Evolutionary conservation across 2,329 filamentous ascomycete genomes (phyloP).

Genomic region (Monosporascus ibericus): DNA sequence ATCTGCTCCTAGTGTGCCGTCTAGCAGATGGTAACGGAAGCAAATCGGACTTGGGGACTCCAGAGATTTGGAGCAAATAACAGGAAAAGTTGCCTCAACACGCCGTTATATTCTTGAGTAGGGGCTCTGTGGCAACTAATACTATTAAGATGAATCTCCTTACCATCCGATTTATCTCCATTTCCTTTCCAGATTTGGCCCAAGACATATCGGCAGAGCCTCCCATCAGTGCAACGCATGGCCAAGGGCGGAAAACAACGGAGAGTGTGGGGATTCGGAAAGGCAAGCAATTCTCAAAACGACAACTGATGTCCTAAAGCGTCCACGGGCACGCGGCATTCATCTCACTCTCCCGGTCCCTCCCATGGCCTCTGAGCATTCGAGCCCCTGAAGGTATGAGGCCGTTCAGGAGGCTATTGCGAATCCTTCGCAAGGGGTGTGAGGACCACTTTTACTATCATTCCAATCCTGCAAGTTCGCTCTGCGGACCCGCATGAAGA

Average conservation of each 20-base stretch:
- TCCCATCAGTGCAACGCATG: constrained; percentile 2
- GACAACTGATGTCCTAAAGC: constrained; percentile 8
- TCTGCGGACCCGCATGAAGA: constrained; percentile 1
- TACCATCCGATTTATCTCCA: constrained; percentile 7
- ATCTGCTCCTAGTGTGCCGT: neutral
- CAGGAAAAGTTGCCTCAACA: constrained; percentile 6
- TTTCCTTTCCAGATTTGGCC: constrained; percentile 13
- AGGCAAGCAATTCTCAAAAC: constrained; percentile 21
- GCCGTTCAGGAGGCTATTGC: neutral
- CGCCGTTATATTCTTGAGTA: constrained; percentile 4
- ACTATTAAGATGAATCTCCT: constrained; percentile 8
- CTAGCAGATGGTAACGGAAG: neutral
- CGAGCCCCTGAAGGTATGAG: neutral
- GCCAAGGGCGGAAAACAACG: constrained; percentile 19
- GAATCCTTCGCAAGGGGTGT: neutral
- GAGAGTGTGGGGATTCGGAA: constrained; percentile 21
- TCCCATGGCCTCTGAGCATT: neutral
- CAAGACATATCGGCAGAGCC: constrained; percentile 7
- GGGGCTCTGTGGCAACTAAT: constrained; percentile 15
- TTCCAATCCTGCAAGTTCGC: constrained; percentile 7
- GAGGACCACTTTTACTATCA: constrained; percentile 3
- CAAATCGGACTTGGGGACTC: neutral
- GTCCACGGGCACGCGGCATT: constrained; percentile 12
- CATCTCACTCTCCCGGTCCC: constrained; percentile 8
- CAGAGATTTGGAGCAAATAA: constrained; percentile 2